Evolutionary conservation across 2,329 filamentous ascomycete genomes (phyloP).

Genomic region (Ilyonectria sp.): DNA sequence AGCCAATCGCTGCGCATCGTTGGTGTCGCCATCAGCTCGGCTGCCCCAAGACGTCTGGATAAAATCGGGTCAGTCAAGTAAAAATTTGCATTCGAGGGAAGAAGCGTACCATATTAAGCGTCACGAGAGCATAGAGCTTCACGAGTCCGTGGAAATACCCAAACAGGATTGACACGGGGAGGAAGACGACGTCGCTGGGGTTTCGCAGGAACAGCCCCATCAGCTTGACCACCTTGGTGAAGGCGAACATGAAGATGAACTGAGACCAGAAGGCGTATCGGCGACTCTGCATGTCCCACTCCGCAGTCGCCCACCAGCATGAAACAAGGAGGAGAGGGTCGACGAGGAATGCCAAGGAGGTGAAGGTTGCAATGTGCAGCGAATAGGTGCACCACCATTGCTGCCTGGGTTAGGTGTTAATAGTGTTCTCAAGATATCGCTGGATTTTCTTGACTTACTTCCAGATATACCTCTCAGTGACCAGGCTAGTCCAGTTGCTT

Average conservation of each 20-base stretch:
- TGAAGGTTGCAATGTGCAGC: constrained; percentile 92
- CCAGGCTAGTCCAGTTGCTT: constrained; percentile 93
- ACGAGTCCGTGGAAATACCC: constrained; percentile 94
- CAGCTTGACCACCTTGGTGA: constrained; percentile 93
- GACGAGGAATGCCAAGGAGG: constrained; percentile 85
- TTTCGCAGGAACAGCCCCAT: constrained; percentile 88
- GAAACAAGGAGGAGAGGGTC: constrained; percentile 82
- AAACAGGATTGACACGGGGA: constrained; percentile 90
- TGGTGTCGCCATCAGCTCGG: constrained; percentile 89
- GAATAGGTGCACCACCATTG: constrained; percentile 96
- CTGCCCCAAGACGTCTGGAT: constrained; percentile 94
- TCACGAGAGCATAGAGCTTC: constrained; percentile 90
- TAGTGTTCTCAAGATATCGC: constrained; percentile 14
- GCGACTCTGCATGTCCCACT: constrained; percentile 69
- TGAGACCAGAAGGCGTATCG: constrained; percentile 73
- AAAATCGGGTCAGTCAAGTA: constrained; percentile 31
- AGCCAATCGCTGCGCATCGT: constrained; percentile 80
- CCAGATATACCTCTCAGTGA: constrained; percentile 88
- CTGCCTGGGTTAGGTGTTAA: constrained; percentile 69
- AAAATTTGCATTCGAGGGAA: constrained; percentile 1
- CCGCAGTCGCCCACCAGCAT: constrained; percentile 77
- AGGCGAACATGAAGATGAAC: constrained; percentile 81
- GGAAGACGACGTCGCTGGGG: constrained; percentile 83
- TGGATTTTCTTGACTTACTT: constrained; percentile 72
- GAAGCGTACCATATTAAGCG: constrained; percentile 83